phyloP scores from a whole-genome alignment of 225 moss, liverwort and hornwort species.

The Polytrichum formosum region DNA sequence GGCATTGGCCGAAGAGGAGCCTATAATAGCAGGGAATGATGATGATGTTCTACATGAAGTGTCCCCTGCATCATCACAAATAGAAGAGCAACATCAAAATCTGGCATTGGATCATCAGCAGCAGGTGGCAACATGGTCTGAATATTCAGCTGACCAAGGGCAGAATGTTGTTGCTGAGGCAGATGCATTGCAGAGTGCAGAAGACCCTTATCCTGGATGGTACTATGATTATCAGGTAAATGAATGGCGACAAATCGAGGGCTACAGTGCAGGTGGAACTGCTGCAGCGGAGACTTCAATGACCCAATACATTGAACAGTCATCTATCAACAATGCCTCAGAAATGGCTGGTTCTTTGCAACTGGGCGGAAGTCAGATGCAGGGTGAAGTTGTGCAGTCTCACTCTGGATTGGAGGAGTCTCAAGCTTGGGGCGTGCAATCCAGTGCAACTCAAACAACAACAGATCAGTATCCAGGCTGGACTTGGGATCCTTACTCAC shows the following conservation, averaged over 20 bases:
- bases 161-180: slow-evolving; percentile 14
- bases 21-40: slow-evolving; percentile 4
- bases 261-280: slow-evolving; percentile 14
- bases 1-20: slow-evolving; percentile 23
- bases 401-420: slow-evolving; percentile 22
- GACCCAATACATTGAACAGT: slow-evolving; percentile 19
- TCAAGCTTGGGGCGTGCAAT: slow-evolving; percentile 30
- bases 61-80: background rate
- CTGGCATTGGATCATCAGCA: slow-evolving; percentile 8
- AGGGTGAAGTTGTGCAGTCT: slow-evolving; percentile 15
- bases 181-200: slow-evolving; percentile 19
- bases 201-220: slow-evolving; percentile 83
- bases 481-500: slow-evolving; percentile 48
- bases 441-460: slow-evolving; percentile 36
- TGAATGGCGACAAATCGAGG: slow-evolving; percentile 64
- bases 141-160: slow-evolving; percentile 2
- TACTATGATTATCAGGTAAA: slow-evolving; percentile 69
- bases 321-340: background rate
- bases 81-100: slow-evolving; percentile 9
- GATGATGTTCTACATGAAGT: slow-evolving; percentile 25
- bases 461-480: slow-evolving; percentile 52
- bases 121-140: slow-evolving; percentile 8
- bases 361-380: slow-evolving; percentile 14
- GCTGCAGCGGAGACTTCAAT: slow-evolving; percentile 12
- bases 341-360: slow-evolving; percentile 18